Evolutionary conservation across 2,329 filamentous ascomycete species (phyloP).

Genomic region (Paradendryphiella salina): DNA sequence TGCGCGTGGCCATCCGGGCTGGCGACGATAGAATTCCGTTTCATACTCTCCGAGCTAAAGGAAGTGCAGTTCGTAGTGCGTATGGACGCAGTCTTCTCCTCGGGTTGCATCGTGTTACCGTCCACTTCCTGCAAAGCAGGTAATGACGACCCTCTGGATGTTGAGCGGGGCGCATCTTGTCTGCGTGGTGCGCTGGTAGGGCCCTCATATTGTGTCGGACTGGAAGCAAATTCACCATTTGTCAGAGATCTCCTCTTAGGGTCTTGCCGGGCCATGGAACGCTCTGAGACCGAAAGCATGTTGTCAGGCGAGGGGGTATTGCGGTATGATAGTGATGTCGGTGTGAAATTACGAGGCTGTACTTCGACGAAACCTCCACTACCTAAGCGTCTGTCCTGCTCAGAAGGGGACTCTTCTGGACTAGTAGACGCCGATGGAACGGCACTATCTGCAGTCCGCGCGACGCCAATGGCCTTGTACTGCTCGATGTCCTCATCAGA

Average conservation of each 20-base stretch:
- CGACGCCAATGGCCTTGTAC: conserved; percentile 47
- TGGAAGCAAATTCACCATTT: conserved; percentile 8
- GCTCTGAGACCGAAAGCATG: conserved; percentile 24
- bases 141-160: conserved; percentile 30
- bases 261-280: conserved; percentile 27
- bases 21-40: conserved; percentile 22
- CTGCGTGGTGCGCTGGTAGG: conserved; percentile 23
- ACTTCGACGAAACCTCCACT: conserved; percentile 37
- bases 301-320: conserved; percentile 37
- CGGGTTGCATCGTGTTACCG: conserved; percentile 10
- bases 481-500: conserved; percentile 35
- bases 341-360: conserved; percentile 31
- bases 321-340: conserved; percentile 25
- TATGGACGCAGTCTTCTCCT: conserved; percentile 11
- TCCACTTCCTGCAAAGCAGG: conserved; percentile 40
- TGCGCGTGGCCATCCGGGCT: conserved; percentile 25
- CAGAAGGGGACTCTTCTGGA: conserved; percentile 20
- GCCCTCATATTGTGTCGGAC: conserved; percentile 6
- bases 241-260: conserved; percentile 18
- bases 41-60: conserved; percentile 18
- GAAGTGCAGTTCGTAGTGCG: conserved; percentile 13
- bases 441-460: conserved; percentile 48
- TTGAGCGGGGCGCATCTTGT: conserved; percentile 27
- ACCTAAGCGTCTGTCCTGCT: conserved; percentile 22
- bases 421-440: conserved; percentile 38